These are phyloP conservation scores for Lepidopterella palustris DNA, from an alignment of 495 filamentous ascomycete genomes.

Conservation along the genomic window DNA sequence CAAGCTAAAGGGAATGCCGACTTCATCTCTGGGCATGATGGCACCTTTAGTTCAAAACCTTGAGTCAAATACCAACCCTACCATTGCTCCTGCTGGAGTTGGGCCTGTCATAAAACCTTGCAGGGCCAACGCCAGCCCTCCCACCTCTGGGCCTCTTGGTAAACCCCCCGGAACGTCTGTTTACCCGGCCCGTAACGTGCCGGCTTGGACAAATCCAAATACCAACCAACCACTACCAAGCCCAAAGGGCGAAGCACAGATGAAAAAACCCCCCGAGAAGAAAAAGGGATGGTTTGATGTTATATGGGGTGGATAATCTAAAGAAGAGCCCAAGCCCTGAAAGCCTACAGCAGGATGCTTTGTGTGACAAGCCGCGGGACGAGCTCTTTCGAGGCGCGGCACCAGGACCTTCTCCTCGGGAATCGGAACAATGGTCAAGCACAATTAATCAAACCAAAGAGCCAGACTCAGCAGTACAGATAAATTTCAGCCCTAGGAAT, in stretches of 20 bases:
- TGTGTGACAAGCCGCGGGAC: not conserved
- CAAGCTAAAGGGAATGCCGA: no score
- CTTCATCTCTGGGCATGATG: no score
- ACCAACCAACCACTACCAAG: not conserved
- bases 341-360: not conserved
- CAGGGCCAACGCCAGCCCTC: not conserved
- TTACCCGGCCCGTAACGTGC: not conserved
- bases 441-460: no score
- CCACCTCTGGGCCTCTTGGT: not conserved
- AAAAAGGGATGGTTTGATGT: not conserved
- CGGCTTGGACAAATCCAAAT: not conserved
- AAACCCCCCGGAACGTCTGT: not conserved
- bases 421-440: constrained; percentile 1
- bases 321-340: not conserved
- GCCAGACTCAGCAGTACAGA: not conserved
- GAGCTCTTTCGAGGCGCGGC: constrained; percentile 1
- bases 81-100: not conserved
- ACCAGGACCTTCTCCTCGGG: constrained; percentile 2
- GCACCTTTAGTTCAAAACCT: not conserved
- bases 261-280: not conserved
- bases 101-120: not conserved
- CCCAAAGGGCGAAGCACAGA: not conserved
- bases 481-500: constrained; percentile 3
- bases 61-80: not conserved
- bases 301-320: not conserved